phyloP scores from a whole-genome alignment of 2,329 filamentous ascomycete genomes.

The Aspergillus sp. region DNA sequence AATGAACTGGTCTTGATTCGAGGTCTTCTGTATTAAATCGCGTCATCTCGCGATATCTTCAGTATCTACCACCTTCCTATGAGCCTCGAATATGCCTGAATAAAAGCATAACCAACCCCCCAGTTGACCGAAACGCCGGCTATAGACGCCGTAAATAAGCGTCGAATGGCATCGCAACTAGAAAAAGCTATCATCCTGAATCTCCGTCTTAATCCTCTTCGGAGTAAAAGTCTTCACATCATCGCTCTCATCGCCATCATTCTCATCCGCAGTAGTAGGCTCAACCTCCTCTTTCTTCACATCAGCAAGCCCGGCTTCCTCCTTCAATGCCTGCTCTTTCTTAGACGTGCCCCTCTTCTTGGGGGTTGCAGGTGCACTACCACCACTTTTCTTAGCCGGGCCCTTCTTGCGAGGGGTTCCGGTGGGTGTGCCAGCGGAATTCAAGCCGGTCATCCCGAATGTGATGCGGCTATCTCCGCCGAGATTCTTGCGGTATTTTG shows the following conservation, averaged over 20 bases:
- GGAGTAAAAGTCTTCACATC: neutral
- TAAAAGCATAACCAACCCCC: neutral
- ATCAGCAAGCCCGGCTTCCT: no score
- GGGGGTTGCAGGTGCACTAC: neutral
- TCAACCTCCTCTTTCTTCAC: neutral
- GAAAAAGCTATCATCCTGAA: neutral
- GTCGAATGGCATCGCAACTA: neutral
- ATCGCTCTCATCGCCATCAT: neutral
- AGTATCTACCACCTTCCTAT: neutral
- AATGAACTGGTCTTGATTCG: neutral
- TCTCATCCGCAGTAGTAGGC: neutral
- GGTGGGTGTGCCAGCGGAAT: no score
- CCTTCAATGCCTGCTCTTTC: neutral
- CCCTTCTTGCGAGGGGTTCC: no score
- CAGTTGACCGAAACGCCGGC: neutral
- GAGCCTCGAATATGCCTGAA: neutral
- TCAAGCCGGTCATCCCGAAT: conserved; percentile 4
- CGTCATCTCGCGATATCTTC: neutral
- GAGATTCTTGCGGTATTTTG: conserved; percentile 11
- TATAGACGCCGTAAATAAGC: neutral
- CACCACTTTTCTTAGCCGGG: neutral
- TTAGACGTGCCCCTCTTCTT: neutral
- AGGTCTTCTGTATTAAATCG: neutral
- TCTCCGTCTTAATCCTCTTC: neutral
- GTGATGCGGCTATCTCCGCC: conserved; percentile 5